These are phyloP conservation scores for Penicillium nucicola DNA, from an alignment of 495 filamentous ascomycete species.

Conservation along the genomic window DNA sequence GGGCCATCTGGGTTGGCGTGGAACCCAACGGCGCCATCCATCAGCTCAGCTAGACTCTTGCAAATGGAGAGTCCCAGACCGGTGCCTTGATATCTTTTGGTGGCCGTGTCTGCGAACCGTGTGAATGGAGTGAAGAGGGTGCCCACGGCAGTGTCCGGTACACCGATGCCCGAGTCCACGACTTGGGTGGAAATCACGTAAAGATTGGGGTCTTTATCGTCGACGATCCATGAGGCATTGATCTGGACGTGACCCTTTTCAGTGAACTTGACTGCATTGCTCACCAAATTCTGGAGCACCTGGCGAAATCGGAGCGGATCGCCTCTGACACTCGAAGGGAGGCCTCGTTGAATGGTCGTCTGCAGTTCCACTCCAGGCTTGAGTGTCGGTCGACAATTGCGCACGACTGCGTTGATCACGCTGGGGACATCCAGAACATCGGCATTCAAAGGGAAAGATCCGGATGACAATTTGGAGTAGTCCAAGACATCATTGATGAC, in stretches of 20 bases:
- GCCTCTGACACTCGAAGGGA: slow-evolving; percentile 46
- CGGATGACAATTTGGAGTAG: slow-evolving; percentile 83
- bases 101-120: slow-evolving; percentile 77
- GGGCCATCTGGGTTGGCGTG: slow-evolving; percentile 47
- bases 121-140: slow-evolving; percentile 82
- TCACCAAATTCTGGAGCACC: slow-evolving; percentile 81
- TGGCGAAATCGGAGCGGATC: slow-evolving; percentile 79
- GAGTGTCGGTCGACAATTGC: slow-evolving; percentile 50
- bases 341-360: slow-evolving; percentile 45
- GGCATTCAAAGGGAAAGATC: slow-evolving; percentile 72
- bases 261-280: slow-evolving; percentile 89
- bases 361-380: slow-evolving; percentile 57
- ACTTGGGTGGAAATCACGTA: slow-evolving; percentile 55
- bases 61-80: slow-evolving; percentile 79
- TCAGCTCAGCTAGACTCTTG: slow-evolving; percentile 76
- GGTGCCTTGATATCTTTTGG: slow-evolving; percentile 74
- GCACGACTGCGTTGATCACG: slow-evolving; percentile 52
- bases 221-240: slow-evolving; percentile 48
- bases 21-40: slow-evolving; percentile 72
- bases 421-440: slow-evolving; percentile 66
- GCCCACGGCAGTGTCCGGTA: slow-evolving; percentile 68
- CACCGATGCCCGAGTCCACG: slow-evolving; percentile 81
- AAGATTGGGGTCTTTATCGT: slow-evolving; percentile 33
- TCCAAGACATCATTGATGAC: slow-evolving; percentile 91
- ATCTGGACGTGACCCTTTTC: slow-evolving; percentile 64